Conservation (phyloP, 768 basidiomycete genomes). For the Suillus americanus region DNA sequence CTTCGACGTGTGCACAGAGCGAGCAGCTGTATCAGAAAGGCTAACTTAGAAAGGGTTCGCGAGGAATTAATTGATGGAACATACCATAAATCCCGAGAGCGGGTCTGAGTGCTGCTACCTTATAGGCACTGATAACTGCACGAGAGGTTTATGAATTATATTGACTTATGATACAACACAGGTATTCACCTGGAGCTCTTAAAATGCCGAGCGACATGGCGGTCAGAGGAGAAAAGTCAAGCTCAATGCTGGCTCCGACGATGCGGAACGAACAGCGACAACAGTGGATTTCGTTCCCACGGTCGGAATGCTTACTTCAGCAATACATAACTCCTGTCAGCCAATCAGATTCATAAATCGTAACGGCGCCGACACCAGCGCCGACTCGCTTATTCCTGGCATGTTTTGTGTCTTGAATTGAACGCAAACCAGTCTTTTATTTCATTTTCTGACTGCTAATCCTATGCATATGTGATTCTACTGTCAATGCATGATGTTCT, state of each 20-base stretch:
- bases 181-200: constrained; percentile 33
- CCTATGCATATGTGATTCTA: too few species aligned
- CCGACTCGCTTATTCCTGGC: too few species aligned
- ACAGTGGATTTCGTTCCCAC: background rate
- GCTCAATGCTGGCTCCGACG: background rate
- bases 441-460: too few species aligned
- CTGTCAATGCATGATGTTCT: too few species aligned
- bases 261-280: constrained; percentile 7
- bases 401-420: too few species aligned
- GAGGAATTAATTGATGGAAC: constrained; percentile 13
- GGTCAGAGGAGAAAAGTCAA: constrained; percentile 12
- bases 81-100: constrained; percentile 44
- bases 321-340: background rate
- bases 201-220: constrained; percentile 50
- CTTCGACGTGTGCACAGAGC: constrained; percentile 56
- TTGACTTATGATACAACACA: background rate
- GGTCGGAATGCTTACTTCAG: constrained; percentile 3
- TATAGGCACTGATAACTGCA: constrained; percentile 38
- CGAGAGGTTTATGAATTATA: constrained; percentile 3
- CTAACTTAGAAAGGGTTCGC: constrained; percentile 13
- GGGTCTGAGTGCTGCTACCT: constrained; percentile 46
- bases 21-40: constrained; percentile 39
- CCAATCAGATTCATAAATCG: background rate
- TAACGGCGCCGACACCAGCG: too few species aligned
- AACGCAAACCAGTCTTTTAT: too few species aligned